Conservation (phyloP, 202 grass and related monocot species). For the Dendrocalamus latiflorus region DNA sequence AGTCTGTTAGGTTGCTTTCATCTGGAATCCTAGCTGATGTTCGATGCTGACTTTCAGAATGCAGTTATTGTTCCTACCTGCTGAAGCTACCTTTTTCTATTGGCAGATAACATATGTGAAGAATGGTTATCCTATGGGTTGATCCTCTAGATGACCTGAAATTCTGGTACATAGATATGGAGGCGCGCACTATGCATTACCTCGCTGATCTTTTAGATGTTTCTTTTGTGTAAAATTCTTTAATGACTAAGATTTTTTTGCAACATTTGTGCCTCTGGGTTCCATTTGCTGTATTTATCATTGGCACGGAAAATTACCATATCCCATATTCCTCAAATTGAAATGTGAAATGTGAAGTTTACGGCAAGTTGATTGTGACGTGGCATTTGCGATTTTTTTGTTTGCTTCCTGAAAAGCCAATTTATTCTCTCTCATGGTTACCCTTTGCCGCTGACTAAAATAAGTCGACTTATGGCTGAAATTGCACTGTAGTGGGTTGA, state of each 20-base stretch:
- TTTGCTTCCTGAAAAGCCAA: not conserved
- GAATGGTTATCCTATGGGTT: not conserved
- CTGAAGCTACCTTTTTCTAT: not conserved
- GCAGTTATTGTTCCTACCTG: not conserved
- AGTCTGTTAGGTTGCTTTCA: not conserved
- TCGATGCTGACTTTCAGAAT: not conserved
- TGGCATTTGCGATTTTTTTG: not conserved
- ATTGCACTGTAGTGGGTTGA: too few species aligned
- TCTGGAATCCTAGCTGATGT: not conserved
- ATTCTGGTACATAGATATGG: constrained; percentile 5
- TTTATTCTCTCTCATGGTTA: not conserved
- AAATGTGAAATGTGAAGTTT: not conserved
- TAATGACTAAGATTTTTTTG: not conserved
- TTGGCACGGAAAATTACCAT: not conserved
- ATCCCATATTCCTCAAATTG: not conserved
- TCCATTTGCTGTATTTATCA: not conserved
- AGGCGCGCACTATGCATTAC: not conserved
- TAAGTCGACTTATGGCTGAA: too few species aligned
- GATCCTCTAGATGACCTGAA: not conserved
- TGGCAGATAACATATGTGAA: not conserved
- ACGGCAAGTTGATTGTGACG: not conserved
- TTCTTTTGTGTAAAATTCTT: not conserved
- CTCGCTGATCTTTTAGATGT: not conserved
- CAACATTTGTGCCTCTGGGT: not conserved
- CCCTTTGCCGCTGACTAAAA: too few species aligned